phyloP scores from a whole-genome alignment of 129 eudicot genomes.

The Chrysanthemum seticuspe region DNA sequence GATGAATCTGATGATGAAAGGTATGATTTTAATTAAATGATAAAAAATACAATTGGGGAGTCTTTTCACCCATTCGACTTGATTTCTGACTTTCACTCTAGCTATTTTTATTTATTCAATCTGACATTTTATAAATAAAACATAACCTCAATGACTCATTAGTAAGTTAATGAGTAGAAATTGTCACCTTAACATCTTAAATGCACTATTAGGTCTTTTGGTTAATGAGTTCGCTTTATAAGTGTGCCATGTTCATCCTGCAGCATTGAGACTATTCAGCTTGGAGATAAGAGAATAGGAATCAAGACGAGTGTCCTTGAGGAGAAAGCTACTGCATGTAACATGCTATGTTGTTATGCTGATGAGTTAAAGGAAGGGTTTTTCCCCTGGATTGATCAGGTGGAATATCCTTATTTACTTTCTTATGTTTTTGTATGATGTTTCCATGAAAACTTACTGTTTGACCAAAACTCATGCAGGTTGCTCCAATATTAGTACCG shows the following conservation, averaged over 20 bases:
- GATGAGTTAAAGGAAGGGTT: constrained; percentile 99
- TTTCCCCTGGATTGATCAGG: constrained; percentile 99
- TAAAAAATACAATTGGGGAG: not conserved
- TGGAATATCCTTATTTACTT: constrained; percentile 15
- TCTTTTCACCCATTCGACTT: too few species aligned
- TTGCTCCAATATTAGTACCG: constrained; percentile 90
- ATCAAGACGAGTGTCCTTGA: constrained; percentile 96
- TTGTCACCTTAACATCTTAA: not conserved
- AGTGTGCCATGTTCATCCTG: constrained; percentile 21
- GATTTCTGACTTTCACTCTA: not conserved
- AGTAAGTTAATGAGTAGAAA: too few species aligned
- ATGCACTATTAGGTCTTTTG: not conserved
- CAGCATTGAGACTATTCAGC: constrained; percentile 96
- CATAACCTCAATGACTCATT: too few species aligned
- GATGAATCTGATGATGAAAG: constrained; percentile 99
- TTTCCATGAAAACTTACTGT: constrained; percentile 9
- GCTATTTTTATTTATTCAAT: not conserved
- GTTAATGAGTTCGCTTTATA: not conserved
- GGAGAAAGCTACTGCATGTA: constrained; percentile 99
- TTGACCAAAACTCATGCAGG: constrained; percentile 40
- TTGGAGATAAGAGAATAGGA: constrained; percentile 97
- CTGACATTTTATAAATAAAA: too few species aligned
- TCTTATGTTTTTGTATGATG: not conserved
- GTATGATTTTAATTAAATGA: constrained; percentile 28
- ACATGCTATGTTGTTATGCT: constrained; percentile 97